A percentile compares a stretch with the other conserved stretches of the same genome.
These are phyloP conservation scores for Chloromonas sp. DNA, from an alignment of 163 green algal genomes.

Conservation along the genomic window DNA sequence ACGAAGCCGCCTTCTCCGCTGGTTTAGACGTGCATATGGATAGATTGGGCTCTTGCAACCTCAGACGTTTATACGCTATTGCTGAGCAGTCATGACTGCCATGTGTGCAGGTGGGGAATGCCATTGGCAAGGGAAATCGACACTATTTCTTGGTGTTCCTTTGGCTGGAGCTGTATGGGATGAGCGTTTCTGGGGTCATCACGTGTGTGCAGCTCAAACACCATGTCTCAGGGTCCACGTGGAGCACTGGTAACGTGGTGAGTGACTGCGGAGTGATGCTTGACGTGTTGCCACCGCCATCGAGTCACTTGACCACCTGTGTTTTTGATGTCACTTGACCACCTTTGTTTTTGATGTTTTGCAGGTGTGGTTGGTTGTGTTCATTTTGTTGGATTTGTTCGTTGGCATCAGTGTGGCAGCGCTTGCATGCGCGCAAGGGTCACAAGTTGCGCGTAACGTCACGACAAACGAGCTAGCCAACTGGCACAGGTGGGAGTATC, in stretches of 20 bases:
- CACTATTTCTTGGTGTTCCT: constrained; percentile 87
- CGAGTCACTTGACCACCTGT: too few relatives aligned
- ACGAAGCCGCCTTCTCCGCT: too few relatives aligned
- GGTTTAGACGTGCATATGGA: too few relatives aligned
- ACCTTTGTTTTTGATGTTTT: neutral
- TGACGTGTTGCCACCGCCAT: too few relatives aligned
- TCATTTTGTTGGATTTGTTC: constrained; percentile 69
- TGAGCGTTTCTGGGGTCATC: constrained; percentile 44
- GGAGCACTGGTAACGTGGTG: constrained; percentile 10
- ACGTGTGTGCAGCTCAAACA: constrained; percentile 51
- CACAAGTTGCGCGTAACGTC: constrained; percentile 75
- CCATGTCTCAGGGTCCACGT: constrained; percentile 11
- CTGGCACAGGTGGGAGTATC: constrained; percentile 88
- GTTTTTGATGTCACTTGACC: too few relatives aligned
- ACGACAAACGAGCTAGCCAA: constrained; percentile 98
- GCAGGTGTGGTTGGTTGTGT: constrained; percentile 56
- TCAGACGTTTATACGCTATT: too few relatives aligned
- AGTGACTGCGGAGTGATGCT: neutral
- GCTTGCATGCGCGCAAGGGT: constrained; percentile 69
- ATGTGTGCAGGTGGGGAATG: constrained; percentile 72
- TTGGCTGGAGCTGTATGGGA: constrained; percentile 75
- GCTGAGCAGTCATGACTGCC: too few relatives aligned
- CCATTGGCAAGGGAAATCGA: constrained; percentile 80
- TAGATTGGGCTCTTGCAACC: too few relatives aligned
- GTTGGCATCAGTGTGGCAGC: constrained; percentile 60